These are phyloP conservation scores for Diaporthe australafricana DNA, from an alignment of 2,329 filamentous ascomycete species.

Conservation along the genomic window DNA sequence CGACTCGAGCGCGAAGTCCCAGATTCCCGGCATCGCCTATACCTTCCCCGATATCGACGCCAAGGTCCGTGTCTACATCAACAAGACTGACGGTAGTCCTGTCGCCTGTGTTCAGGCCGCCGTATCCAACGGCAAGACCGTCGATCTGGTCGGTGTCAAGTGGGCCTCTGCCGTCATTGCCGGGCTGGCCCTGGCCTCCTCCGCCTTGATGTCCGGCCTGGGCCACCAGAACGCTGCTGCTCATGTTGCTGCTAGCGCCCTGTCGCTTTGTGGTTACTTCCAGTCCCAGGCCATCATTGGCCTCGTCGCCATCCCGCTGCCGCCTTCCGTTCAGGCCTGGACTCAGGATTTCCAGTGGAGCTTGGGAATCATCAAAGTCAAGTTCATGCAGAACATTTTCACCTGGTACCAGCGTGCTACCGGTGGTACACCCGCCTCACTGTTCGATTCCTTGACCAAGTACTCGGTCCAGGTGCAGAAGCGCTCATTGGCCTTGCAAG, in stretches of 20 bases:
- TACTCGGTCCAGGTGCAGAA: constrained; percentile 82
- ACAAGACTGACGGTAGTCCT: constrained; percentile 64
- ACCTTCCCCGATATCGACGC: constrained; percentile 87
- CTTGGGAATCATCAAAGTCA: constrained; percentile 86
- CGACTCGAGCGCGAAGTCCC: constrained; percentile 62
- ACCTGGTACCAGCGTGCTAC: constrained; percentile 92
- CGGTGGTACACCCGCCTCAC: constrained; percentile 79
- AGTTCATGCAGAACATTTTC: constrained; percentile 82
- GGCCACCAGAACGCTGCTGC: constrained; percentile 89
- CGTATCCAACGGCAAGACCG: constrained; percentile 86
- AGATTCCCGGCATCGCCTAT: constrained; percentile 83
- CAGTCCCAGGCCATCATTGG: constrained; percentile 88
- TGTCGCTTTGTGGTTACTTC: constrained; percentile 89
- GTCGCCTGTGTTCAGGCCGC: constrained; percentile 85
- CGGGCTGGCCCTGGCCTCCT: constrained; percentile 79
- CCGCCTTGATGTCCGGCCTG: constrained; percentile 83
- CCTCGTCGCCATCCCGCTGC: constrained; percentile 78
- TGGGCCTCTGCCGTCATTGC: constrained; percentile 85
- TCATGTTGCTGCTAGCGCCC: constrained; percentile 85
- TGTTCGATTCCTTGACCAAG: constrained; percentile 76
- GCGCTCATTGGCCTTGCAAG: constrained; percentile 59
- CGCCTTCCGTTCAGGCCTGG: constrained; percentile 86
- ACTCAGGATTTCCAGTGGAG: constrained; percentile 94
- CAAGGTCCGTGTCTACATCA: constrained; percentile 80
- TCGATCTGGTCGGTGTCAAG: constrained; percentile 82